Evolutionary conservation across 768 basidiomycete species (phyloP).

Genomic region (Rhizopogon sp.): DNA sequence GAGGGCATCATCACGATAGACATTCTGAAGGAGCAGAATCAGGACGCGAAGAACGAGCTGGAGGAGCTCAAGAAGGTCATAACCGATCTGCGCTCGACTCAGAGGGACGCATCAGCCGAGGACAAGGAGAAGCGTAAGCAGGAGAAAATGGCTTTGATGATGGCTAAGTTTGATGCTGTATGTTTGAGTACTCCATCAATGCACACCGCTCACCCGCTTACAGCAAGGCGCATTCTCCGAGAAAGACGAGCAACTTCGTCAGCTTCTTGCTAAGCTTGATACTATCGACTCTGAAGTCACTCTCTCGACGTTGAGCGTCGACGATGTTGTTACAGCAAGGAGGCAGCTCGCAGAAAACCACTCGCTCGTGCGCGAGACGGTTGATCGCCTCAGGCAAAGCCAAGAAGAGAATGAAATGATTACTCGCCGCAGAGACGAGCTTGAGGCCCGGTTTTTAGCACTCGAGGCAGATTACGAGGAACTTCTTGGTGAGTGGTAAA

Average conservation of each 20-base stretch:
- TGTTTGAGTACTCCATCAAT: conserved; percentile 22
- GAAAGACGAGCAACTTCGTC: conserved; percentile 90
- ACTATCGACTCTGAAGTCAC: conserved; percentile 61
- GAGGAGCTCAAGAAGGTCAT: conserved; percentile 85
- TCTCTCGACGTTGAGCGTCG: conserved; percentile 55
- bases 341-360: conserved; percentile 90
- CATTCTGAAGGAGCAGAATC: conserved; percentile 91
- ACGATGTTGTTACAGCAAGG: conserved; percentile 78
- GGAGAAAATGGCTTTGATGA: conserved; percentile 99
- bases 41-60: conserved; percentile 79
- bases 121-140: conserved; percentile 99
- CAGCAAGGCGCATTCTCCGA: conserved; percentile 93
- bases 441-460: conserved; percentile 74
- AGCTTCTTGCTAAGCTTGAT: conserved; percentile 80
- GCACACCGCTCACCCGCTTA: neutral
- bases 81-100: conserved; percentile 69
- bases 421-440: conserved; percentile 74
- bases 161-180: conserved; percentile 97
- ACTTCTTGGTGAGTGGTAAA: conserved; percentile 65
- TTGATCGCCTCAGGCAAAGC: conserved; percentile 83
- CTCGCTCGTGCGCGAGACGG: conserved; percentile 76
- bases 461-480: conserved; percentile 97
- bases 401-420: conserved; percentile 93
- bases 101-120: conserved; percentile 84
- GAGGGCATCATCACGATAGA: conserved; percentile 91